These are phyloP conservation scores for Alternaria rosae DNA, from an alignment of 2,329 filamentous ascomycete genomes.

Conservation along the genomic window DNA sequence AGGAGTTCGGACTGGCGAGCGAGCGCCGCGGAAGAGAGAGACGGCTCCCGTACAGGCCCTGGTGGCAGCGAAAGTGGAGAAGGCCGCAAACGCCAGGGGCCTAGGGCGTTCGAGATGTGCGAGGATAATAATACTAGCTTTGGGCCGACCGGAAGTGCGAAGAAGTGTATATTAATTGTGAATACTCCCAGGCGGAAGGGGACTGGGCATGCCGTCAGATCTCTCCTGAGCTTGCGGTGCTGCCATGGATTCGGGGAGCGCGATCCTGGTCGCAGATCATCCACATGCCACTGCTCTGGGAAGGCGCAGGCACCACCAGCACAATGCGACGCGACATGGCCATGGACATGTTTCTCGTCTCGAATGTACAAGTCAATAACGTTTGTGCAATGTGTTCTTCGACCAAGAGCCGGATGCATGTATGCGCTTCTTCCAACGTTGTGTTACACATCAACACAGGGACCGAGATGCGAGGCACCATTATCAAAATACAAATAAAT, in stretches of 20 bases:
- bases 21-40: conserved; percentile 26
- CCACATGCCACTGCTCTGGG: conserved; percentile 19
- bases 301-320: background rate
- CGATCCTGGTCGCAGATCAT: conserved; percentile 32
- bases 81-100: conserved; percentile 35
- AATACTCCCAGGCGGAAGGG: conserved; percentile 14
- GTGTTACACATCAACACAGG: conserved; percentile 6
- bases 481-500: background rate
- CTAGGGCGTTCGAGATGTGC: conserved; percentile 18
- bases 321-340: background rate
- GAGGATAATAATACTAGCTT: conserved; percentile 13
- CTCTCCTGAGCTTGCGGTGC: conserved; percentile 24
- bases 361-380: background rate
- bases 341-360: background rate
- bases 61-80: conserved; percentile 16
- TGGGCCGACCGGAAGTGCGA: conserved; percentile 3
- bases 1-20: conserved; percentile 30
- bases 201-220: conserved; percentile 3
- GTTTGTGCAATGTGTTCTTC: background rate
- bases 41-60: conserved; percentile 13
- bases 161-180: conserved; percentile 7
- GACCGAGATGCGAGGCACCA: conserved; percentile 2
- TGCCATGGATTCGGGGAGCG: conserved; percentile 19
- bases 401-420: background rate
- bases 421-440: background rate